Evolutionary conservation across 371 early-diverging fungal species (phyloP), one percentile per base, ranked within the genome.

Genomic region (Actinomortierella wolfii): DNA sequence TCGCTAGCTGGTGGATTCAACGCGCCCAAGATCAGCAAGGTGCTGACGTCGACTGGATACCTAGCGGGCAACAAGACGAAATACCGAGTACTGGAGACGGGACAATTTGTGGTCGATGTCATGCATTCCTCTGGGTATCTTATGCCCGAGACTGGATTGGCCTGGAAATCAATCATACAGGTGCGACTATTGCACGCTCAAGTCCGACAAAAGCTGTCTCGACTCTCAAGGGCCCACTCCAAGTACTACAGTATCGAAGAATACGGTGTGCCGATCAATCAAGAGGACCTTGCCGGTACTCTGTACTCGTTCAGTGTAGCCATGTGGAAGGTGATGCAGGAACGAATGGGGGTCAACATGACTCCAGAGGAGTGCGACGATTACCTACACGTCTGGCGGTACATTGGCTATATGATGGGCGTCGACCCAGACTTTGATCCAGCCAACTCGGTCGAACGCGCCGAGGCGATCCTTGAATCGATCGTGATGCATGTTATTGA

Each of bases 231-330:
- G 0, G 51, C 60, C 14, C 64, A 59, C 28, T 43, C 54, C 21
- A 64, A 64, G 28, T 56, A 51, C 49, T 69, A 69, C 34, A 60
- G 49, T 43, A 15, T 69, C 11, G 57, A 64, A 3, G 54, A 59
- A 14, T 43, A 57, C 21, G 70, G 70, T 20, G 61, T 69, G 1
- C 70, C 70, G 14, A 69, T 69, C 54, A 69, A 69, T 54, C 70
- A 69, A 60, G 70, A 69, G n/a, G 70, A 69, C 39, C 34, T 64
- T 2, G 29, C 61, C 4, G 65, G 18, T 0, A 65, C 65, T 13
- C 14, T 70, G 51, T 64, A 64, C 34, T 53, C 61, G 13, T 61
- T 70, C 47, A 64, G 65, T 7, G 55, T 34, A 17, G 21, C 54
- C 18, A 47, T 58, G 41, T 70, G 61, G 71, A 49, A 56, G 8